These are phyloP conservation scores for Ustilago xerochloae DNA, from an alignment of 1,284 basidiomycete genomes.

Conservation along the genomic window DNA sequence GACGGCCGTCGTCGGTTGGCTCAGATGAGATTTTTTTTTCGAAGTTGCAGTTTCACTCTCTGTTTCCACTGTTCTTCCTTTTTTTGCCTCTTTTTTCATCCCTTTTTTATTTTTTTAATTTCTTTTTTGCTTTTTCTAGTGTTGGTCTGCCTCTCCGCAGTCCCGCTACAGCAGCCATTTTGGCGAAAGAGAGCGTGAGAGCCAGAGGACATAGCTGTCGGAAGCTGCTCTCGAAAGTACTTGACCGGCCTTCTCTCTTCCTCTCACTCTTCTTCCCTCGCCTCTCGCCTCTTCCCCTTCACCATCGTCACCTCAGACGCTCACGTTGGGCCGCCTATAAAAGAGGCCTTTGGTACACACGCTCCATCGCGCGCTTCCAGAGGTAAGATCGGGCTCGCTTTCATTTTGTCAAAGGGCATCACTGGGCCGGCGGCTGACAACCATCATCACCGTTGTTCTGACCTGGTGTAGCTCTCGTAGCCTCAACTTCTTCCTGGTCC, in stretches of 20 bases:
- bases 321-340: neutral
- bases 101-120: neutral
- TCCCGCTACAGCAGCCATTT: neutral
- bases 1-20: constrained; percentile 2
- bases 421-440: neutral
- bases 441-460: neutral
- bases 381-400: neutral
- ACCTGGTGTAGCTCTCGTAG: neutral
- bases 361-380: neutral
- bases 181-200: neutral
- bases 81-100: neutral
- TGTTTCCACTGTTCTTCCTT: constrained; percentile 2
- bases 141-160: neutral
- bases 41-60: constrained; percentile 10
- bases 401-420: neutral
- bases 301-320: neutral
- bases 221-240: neutral
- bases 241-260: constrained; percentile 1
- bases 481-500: neutral
- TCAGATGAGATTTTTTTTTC: constrained; percentile 5
- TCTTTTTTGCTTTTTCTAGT: neutral
- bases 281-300: neutral
- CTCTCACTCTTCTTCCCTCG: neutral
- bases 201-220: neutral
- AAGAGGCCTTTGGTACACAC: neutral